phyloP scores from a whole-genome alignment of 345 rosid species.

The Draba incana region DNA sequence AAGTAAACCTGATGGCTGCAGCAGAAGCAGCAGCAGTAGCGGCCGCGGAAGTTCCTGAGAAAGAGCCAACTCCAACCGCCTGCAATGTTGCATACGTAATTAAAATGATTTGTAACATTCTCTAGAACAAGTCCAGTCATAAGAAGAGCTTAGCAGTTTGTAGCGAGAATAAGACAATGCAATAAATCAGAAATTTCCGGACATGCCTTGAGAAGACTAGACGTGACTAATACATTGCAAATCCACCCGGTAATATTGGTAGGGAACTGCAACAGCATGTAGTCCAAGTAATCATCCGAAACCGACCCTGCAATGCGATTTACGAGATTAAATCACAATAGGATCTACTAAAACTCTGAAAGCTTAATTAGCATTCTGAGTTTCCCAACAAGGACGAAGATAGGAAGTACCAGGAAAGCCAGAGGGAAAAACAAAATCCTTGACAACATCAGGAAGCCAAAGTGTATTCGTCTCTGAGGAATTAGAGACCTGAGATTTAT shows the following conservation, averaged over 20 bases:
- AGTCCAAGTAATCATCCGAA: slow-evolving; percentile 90
- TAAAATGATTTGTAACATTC: not conserved
- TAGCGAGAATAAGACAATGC: not conserved
- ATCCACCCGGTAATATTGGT: slow-evolving; percentile 98
- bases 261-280: slow-evolving; percentile 91
- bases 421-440: slow-evolving; percentile 75
- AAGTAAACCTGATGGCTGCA: slow-evolving; percentile 64
- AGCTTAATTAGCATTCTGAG: slow-evolving; percentile 12
- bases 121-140: not conserved
- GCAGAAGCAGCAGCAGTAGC: slow-evolving; percentile 90
- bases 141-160: slow-evolving; percentile 27
- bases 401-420: slow-evolving; percentile 77
- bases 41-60: slow-evolving; percentile 82
- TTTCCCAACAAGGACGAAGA: not conserved
- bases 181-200: not conserved
- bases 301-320: slow-evolving; percentile 67
- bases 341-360: not conserved
- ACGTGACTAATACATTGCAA: slow-evolving; percentile 86
- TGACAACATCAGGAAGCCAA: slow-evolving; percentile 66
- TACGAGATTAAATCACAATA: slow-evolving; percentile 4
- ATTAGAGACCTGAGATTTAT: slow-evolving; percentile 35
- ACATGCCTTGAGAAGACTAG: slow-evolving; percentile 95
- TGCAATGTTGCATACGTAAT: slow-evolving; percentile 41
- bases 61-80: slow-evolving; percentile 95
- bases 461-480: slow-evolving; percentile 44